These are phyloP conservation scores for Mortierella sp. DNA, from an alignment of 371 early-diverging fungal species.

Conservation along the genomic window DNA sequence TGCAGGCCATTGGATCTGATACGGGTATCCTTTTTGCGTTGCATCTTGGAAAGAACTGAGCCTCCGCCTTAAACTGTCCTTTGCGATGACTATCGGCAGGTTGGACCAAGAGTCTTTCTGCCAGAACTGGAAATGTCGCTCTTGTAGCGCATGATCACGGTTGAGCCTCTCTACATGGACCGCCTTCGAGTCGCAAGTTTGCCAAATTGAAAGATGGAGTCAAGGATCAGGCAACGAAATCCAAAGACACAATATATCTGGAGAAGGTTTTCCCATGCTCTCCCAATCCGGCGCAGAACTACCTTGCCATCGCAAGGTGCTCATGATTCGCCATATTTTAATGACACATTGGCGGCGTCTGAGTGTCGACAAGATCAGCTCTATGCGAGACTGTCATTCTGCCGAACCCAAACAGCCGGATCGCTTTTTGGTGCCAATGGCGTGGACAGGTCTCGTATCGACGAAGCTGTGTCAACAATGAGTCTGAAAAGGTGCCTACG, in stretches of 20 bases:
- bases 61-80: slow-evolving; percentile 37
- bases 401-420: slow-evolving; percentile 57
- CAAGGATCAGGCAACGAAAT: slow-evolving; percentile 1
- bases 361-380: slow-evolving; percentile 40
- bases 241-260: slow-evolving; percentile 24
- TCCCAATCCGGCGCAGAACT: slow-evolving; percentile 59
- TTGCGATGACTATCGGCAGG: slow-evolving; percentile 47
- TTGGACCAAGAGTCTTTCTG: slow-evolving; percentile 48
- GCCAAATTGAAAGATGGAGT: slow-evolving; percentile 16
- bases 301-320: slow-evolving; percentile 54
- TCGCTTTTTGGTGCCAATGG: slow-evolving; percentile 58
- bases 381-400: slow-evolving; percentile 47
- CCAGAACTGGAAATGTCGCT: slow-evolving; percentile 46
- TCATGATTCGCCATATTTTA: slow-evolving; percentile 57
- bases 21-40: slow-evolving; percentile 56
- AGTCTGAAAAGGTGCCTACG: slow-evolving; percentile 44
- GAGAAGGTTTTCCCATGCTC: slow-evolving; percentile 43
- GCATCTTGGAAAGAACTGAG: slow-evolving; percentile 34
- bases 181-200: slow-evolving; percentile 40
- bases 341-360: slow-evolving; percentile 52
- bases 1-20: slow-evolving; percentile 62
- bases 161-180: slow-evolving; percentile 38
- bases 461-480: slow-evolving; percentile 48
- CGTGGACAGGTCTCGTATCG: slow-evolving; percentile 43
- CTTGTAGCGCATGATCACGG: slow-evolving; percentile 38